Percentiles rank a stretch among this genome's conserved stretches.
phyloP scores from a whole-genome alignment of 768 basidiomycete species.

The Boletus rubroflammeus region DNA sequence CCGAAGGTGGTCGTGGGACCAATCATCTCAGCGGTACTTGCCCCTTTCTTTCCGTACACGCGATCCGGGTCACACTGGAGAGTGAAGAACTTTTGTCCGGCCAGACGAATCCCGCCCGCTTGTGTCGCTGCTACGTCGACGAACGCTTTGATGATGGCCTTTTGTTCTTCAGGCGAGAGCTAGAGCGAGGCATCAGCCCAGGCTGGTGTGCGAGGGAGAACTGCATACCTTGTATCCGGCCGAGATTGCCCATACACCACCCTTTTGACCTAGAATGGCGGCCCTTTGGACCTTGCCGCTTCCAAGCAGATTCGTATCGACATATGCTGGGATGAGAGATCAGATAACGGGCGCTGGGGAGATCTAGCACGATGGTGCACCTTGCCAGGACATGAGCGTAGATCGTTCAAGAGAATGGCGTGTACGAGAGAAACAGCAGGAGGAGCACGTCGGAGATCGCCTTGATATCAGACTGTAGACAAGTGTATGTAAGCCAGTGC shows the following conservation, averaged over 20 bases:
- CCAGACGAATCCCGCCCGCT: conserved; percentile 60
- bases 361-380: conserved; percentile 40
- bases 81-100: conserved; percentile 72
- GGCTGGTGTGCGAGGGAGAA: not conserved
- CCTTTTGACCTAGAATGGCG: conserved; percentile 40
- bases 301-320: conserved; percentile 76
- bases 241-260: conserved; percentile 31
- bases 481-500: conserved; percentile 28
- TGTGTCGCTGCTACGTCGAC: conserved; percentile 37
- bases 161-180: conserved; percentile 25
- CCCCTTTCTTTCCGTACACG: conserved; percentile 76
- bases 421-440: not conserved
- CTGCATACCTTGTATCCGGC: conserved; percentile 15
- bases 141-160: conserved; percentile 39
- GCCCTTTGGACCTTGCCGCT: conserved; percentile 68
- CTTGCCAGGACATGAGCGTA: conserved; percentile 66
- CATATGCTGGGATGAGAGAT: conserved; percentile 64
- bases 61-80: conserved; percentile 46
- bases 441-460: conserved; percentile 20
- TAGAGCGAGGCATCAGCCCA: not conserved
- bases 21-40: conserved; percentile 35
- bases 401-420: conserved; percentile 9
- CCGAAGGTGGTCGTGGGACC: not conserved
- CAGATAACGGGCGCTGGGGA: not conserved
- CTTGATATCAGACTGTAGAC: conserved; percentile 32